Base-by-base conservation (phyloP, 768 basidiomycete genomes). In the Hypholoma fasciculare region DNA sequence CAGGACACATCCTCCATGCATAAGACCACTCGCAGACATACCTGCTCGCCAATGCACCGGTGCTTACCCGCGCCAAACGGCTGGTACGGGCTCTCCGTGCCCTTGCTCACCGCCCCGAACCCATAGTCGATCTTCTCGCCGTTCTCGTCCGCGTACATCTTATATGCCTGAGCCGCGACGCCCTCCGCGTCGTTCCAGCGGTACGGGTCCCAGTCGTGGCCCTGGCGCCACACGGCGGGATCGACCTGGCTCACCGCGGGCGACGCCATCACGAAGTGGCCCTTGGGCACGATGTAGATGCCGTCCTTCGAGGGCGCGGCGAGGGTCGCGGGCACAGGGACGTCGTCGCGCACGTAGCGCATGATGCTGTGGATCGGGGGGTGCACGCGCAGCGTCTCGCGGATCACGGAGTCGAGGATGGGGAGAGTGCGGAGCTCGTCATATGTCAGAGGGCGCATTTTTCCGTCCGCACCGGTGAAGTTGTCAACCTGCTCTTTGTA, bases 11-110 rank as follows among this genome's bases (percentile, higher is more conserved):
- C 16, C 9, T 46, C 52, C 17, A 17, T 7, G 43, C n/a, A 1
- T 11, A 23, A 46, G 44, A 46, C n/a, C 2, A 3, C 52, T 19
- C 34, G 30, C 30, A 34, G 30, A 72, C 78, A 46, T 47, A 87
- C 88, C 77, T 88, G 90, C 75, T 96, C 94, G 62, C 94, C 93
- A 60, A 98, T 96, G 72, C 93, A 98, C 62, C 96, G 81, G 77
- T 98, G 96, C 66, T 92, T 82, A 27, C 97, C 97, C 52, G 97
- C 96, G 61, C 97, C 97, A 67, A 99, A 99, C 1, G 97, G 97
- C 70, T 97, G 92, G 72, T 98, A 98, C 49, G 93, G 94, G 64
- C 89, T 92, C 57, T 96, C 92, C 6, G 96, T 98, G 50, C 96
- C 96, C 76, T 98, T 98, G 77, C 89, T 92, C 52, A 99, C 91